A percentile compares a stretch with the other conserved stretches of the same genome.
Conservation (phyloP, 1,284 basidiomycete species). For the Sutorius eximius region DNA sequence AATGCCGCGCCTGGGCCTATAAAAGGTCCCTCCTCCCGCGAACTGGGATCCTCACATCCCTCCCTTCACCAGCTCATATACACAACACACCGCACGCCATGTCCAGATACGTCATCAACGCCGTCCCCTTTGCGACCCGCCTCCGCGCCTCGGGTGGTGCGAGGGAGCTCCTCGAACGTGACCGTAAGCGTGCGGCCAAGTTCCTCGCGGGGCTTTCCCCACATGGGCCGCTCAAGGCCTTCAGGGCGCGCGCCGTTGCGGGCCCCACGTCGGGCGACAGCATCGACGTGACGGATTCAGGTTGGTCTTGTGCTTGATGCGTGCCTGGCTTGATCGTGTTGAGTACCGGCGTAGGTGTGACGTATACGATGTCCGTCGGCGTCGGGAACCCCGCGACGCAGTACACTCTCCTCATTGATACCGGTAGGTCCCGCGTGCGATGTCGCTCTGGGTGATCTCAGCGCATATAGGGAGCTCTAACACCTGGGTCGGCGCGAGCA, state of each 20-base stretch:
- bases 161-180: slow-evolving; percentile 50
- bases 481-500: slow-evolving; percentile 56
- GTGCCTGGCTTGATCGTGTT: slow-evolving; percentile 6
- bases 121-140: slow-evolving; percentile 47
- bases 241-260: slow-evolving; percentile 1
- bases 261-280: slow-evolving; percentile 25
- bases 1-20: slow-evolving; percentile 14
- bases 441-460: slow-evolving; percentile 4
- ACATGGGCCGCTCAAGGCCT: slow-evolving; percentile 44
- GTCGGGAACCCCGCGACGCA: slow-evolving; percentile 47
- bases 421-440: slow-evolving; percentile 36
- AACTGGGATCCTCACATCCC: no score
- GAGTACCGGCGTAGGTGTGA: slow-evolving; percentile 36
- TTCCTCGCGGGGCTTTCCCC: slow-evolving; percentile 49
- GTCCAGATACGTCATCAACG: slow-evolving; percentile 34
- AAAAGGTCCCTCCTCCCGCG: slow-evolving; percentile 13
- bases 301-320: slow-evolving; percentile 26
- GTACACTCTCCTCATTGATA: slow-evolving; percentile 55
- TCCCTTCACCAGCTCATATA: no score
- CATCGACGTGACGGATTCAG: slow-evolving; percentile 56
- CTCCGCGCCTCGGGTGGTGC: slow-evolving; percentile 38
- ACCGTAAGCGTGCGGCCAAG: slow-evolving; percentile 54
- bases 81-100: slow-evolving; percentile 3
- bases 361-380: slow-evolving; percentile 47
- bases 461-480: slow-evolving; percentile 35